These are phyloP conservation scores for Psilocybe mexicana DNA, from an alignment of 1,284 basidiomycete genomes.

Conservation along the genomic window DNA sequence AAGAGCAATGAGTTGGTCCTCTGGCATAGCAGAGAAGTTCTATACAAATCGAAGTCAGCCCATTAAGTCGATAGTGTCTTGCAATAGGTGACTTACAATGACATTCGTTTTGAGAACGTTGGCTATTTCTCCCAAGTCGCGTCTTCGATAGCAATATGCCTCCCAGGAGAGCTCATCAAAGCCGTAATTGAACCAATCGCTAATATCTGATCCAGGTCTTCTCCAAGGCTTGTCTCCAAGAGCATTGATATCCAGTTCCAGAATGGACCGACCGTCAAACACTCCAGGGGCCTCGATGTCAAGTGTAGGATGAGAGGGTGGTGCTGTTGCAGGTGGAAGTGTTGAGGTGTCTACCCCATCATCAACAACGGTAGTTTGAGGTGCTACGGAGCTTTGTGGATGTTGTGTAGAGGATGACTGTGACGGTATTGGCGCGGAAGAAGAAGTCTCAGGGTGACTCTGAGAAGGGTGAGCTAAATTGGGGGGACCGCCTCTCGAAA, in stretches of 20 bases:
- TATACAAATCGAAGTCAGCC: slow-evolving; percentile 27
- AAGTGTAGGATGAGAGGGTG: slow-evolving; percentile 75
- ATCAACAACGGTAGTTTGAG: slow-evolving; percentile 27
- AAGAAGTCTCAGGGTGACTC: slow-evolving; percentile 5
- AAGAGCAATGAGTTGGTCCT: slow-evolving; percentile 73
- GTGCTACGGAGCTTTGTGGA: slow-evolving; percentile 9
- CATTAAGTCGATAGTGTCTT: slow-evolving; percentile 1
- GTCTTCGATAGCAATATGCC: slow-evolving; percentile 84
- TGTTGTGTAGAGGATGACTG: slow-evolving; percentile 19
- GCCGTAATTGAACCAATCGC: slow-evolving; percentile 99
- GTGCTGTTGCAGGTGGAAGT: slow-evolving; percentile 65
- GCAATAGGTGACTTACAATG: slow-evolving; percentile 49
- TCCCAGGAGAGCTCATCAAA: slow-evolving; percentile 98
- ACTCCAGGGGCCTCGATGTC: slow-evolving; percentile 68
- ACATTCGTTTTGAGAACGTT: slow-evolving; percentile 77
- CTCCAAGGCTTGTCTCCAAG: slow-evolving; percentile 93
- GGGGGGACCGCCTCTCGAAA: slow-evolving; percentile 60
- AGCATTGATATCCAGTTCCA: slow-evolving; percentile 84
- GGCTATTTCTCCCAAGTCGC: slow-evolving; percentile 79
- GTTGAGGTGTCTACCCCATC: slow-evolving; percentile 63
- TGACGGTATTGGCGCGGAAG: slow-evolving; percentile 17
- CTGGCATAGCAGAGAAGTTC: slow-evolving; percentile 80
- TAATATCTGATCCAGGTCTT: slow-evolving; percentile 88
- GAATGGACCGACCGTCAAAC: slow-evolving; percentile 80
- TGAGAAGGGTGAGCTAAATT: slow-evolving; percentile 20